Evolutionary conservation across 352 stramenopile genomes (phyloP).

Genomic region (Blastocystis sp.): DNA sequence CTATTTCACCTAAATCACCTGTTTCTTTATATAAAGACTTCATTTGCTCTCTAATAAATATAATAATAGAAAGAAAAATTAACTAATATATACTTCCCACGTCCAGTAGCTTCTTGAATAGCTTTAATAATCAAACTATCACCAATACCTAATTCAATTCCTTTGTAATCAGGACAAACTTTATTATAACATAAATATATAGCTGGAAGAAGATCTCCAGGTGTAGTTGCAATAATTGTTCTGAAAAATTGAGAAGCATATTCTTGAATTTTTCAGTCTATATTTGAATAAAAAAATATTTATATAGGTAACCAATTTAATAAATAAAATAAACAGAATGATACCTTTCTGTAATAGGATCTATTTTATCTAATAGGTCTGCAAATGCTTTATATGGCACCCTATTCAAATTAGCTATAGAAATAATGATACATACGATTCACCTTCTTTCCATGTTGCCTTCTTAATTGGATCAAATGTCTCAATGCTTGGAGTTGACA

Average conservation of each 20-base stretch:
- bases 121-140: slow-evolving; percentile 90
- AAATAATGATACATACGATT: neutral
- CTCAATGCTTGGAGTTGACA: neutral
- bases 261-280: slow-evolving; percentile 16
- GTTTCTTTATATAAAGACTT: slow-evolving; percentile 80
- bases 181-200: slow-evolving; percentile 69
- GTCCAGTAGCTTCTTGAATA: slow-evolving; percentile 47
- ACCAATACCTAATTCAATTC: slow-evolving; percentile 89
- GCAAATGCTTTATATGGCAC: slow-evolving; percentile 34
- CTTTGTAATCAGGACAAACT: slow-evolving; percentile 78
- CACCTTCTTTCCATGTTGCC: slow-evolving; percentile 28
- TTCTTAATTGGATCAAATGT: slow-evolving; percentile 21
- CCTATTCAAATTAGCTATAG: slow-evolving; percentile 1
- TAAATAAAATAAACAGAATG: neutral
- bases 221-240: slow-evolving; percentile 31
- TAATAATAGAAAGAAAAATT: too few relatives aligned
- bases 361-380: neutral
- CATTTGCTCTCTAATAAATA: slow-evolving; percentile 63
- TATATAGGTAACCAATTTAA: too few relatives aligned
- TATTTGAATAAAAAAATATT: neutral
- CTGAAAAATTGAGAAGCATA: slow-evolving; percentile 20
- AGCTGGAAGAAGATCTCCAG: slow-evolving; percentile 59
- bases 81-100: neutral
- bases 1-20: slow-evolving; percentile 87
- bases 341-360: slow-evolving; percentile 23